These are phyloP conservation scores for Orbilia brochopaga DNA, from an alignment of 2,329 filamentous ascomycete genomes.

Conservation along the genomic window DNA sequence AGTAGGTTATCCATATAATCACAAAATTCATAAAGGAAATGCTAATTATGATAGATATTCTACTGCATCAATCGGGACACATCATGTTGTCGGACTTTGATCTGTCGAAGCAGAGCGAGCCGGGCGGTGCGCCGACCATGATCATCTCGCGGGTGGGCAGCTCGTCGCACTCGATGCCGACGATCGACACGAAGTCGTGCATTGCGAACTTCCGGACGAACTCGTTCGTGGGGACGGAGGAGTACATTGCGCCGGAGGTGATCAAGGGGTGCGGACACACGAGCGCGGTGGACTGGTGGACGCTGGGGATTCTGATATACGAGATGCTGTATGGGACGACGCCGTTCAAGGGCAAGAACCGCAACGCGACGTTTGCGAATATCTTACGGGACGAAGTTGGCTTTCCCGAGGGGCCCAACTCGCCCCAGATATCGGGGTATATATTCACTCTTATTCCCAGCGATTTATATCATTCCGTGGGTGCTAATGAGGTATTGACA, in stretches of 20 bases:
- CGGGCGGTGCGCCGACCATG: constrained; percentile 96
- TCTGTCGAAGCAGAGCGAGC: constrained; percentile 94
- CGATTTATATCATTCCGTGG: background rate
- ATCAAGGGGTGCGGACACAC: constrained; percentile 99
- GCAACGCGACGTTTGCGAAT: constrained; percentile 97
- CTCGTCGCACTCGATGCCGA: constrained; percentile 82
- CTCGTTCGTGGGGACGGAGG: constrained; percentile 96
- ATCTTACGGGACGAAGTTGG: constrained; percentile 94
- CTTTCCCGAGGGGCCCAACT: constrained; percentile 86
- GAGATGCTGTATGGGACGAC: constrained; percentile 99
- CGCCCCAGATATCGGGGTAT: constrained; percentile 89
- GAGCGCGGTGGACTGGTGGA: constrained; percentile 99
- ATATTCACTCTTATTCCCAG: constrained; percentile 57
- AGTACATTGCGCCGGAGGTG: constrained; percentile 98
- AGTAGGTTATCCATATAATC: constrained; percentile 66
- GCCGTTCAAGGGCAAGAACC: constrained; percentile 98
- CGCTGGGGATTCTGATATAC: constrained; percentile 92
- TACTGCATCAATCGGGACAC: constrained; percentile 97
- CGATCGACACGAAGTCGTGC: constrained; percentile 98
- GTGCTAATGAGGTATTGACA: constrained; percentile 60
- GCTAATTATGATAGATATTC: constrained; percentile 70
- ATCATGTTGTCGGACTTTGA: constrained; percentile 99
- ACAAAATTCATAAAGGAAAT: background rate
- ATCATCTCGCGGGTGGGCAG: constrained; percentile 84
- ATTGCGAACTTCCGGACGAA: constrained; percentile 98